Base-by-base conservation (phyloP, 495 filamentous ascomycete genomes). In the Neurospora tetrasperma region DNA sequence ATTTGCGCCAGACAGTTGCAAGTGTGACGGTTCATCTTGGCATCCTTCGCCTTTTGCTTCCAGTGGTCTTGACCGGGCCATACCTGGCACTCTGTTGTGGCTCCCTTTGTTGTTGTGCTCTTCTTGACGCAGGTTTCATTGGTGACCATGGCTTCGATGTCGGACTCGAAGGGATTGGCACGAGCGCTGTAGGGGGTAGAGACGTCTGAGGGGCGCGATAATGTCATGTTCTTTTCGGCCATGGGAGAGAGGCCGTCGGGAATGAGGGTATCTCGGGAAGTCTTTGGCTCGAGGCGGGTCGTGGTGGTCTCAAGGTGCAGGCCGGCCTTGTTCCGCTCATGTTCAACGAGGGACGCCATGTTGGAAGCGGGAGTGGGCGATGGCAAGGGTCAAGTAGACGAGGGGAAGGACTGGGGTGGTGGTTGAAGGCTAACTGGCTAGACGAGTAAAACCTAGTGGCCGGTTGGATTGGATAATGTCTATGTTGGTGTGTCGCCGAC, bases 41-140 rank as follows among this genome's bases (percentile, higher is more conserved):
- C 83, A 8, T 80, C 83, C 74, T 81, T 80, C 59, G 84, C 84
- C 79, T 86, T 85, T 54, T 79, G 78, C 70, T 78, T 78, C 85
- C 85, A 86, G 76, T 86, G 83, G 16, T 83, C 83, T 66, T 85
- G 82, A n/a, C 83, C 82, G 40, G 85, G 85, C 85, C 85, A 86
- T n/a, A 84, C 81, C 5, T 79, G 79, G 75, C 82, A 84, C 54
- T 86, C 83, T 43, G 76, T 77, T 42, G 76, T 77, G 46, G 76
- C 80, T 7, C 78, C 77, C 68, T 73, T 79, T 38, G 78, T 78
- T 4, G 78, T 75, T 18, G 78, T 79, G 6, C 82, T 78, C 40
- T 79, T 81, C 39, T 80, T 77, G 75, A 75, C 76, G 48, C 69
- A 73, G 5, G 72, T 73, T 18, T 81, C 75, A 66, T 75, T 73